These are phyloP conservation scores for Cryptomeria japonica DNA, from an alignment of 75 land plant genomes.

Conservation along the genomic window DNA sequence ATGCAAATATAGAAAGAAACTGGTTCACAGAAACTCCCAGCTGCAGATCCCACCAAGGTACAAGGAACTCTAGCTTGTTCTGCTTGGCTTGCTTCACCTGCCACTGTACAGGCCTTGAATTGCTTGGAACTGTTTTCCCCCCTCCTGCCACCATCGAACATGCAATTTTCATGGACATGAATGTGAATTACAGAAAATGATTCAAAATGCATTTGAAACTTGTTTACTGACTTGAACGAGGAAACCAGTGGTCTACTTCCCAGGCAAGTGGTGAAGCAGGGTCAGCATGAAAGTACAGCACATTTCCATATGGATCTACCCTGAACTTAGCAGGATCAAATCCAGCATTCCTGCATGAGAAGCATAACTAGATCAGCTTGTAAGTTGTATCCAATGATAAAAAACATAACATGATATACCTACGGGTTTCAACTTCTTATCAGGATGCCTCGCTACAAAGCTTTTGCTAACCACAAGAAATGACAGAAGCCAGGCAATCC, in stretches of 20 bases:
- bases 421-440: background rate
- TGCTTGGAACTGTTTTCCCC: conserved; percentile 76
- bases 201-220: background rate
- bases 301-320: conserved; percentile 94
- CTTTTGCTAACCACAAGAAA: background rate
- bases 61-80: conserved; percentile 72
- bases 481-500: background rate
- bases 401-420: background rate
- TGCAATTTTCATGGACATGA: background rate
- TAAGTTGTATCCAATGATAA: background rate
- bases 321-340: conserved; percentile 93
- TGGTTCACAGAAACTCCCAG: conserved; percentile 91
- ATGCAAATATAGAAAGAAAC: conserved; percentile 83
- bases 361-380: background rate
- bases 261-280: conserved; percentile 92
- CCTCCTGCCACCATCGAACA: conserved; percentile 60
- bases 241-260: conserved; percentile 99
- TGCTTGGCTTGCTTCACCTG: conserved; percentile 75
- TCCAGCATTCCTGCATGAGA: conserved; percentile 85
- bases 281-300: conserved; percentile 89
- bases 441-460: background rate
- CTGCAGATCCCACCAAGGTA: conserved; percentile 99
- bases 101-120: conserved; percentile 83
- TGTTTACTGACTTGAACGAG: conserved; percentile 64
- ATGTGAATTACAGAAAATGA: background rate